Evolutionary conservation across 2,329 filamentous ascomycete genomes (phyloP).

Genomic region (Epichloe uncinata): DNA sequence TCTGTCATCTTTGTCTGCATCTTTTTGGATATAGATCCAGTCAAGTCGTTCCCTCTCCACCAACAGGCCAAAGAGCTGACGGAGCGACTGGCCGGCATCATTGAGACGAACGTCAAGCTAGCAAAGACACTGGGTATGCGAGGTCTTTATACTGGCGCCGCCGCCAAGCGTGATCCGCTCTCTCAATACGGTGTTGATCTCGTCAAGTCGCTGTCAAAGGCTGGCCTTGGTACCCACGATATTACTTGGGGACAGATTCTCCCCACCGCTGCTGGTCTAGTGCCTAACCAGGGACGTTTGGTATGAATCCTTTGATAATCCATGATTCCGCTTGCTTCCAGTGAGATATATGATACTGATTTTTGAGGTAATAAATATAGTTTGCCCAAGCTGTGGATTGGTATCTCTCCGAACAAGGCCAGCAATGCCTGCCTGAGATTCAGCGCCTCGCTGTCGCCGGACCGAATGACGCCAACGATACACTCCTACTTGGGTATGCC

Average conservation of each 20-base stretch:
- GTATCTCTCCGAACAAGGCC: conserved; percentile 47
- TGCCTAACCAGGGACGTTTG: conserved; percentile 57
- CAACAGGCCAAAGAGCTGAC: conserved; percentile 44
- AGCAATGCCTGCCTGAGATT: conserved; percentile 44
- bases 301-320: conserved; percentile 22
- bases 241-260: conserved; percentile 60
- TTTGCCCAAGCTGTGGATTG: conserved; percentile 64
- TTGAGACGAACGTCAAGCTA: conserved; percentile 54
- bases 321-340: too few species aligned
- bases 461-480: conserved; percentile 43
- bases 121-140: conserved; percentile 24
- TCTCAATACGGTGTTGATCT: conserved; percentile 51
- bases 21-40: conserved; percentile 53
- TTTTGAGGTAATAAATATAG: conserved; percentile 17
- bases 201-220: conserved; percentile 50
- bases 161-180: conserved; percentile 39
- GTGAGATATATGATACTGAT: background rate
- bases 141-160: conserved; percentile 37
- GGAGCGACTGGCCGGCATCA: conserved; percentile 43
- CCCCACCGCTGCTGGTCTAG: conserved; percentile 51
- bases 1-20: conserved; percentile 52
- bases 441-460: conserved; percentile 43
- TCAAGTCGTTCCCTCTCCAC: conserved; percentile 51
- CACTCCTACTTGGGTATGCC: conserved; percentile 53
- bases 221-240: conserved; percentile 48